These are phyloP conservation scores for Neofusicoccum cordaticola DNA, from an alignment of 2,329 filamentous ascomycete species.

Conservation along the genomic window DNA sequence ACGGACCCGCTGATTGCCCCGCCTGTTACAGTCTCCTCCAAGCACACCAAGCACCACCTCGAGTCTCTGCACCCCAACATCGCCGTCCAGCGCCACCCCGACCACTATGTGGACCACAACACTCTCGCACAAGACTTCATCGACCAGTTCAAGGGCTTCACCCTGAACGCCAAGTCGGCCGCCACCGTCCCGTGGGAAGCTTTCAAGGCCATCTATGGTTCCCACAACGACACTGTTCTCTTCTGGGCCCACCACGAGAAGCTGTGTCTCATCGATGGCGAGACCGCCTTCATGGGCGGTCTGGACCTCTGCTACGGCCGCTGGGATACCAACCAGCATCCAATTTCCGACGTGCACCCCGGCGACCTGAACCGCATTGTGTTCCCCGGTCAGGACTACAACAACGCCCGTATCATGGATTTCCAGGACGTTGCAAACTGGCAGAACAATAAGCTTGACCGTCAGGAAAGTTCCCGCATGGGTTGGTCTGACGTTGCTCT, in stretches of 20 bases:
- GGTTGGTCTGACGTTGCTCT: constrained; percentile 88
- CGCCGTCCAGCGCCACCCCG: constrained; percentile 83
- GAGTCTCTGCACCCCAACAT: constrained; percentile 81
- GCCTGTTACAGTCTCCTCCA: constrained; percentile 55
- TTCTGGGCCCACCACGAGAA: constrained; percentile 97
- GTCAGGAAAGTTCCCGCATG: constrained; percentile 78
- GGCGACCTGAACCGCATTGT: constrained; percentile 71
- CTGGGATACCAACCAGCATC: constrained; percentile 85
- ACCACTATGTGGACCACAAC: constrained; percentile 74
- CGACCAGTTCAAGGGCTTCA: constrained; percentile 55
- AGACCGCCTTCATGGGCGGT: constrained; percentile 84
- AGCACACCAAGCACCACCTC: constrained; percentile 76
- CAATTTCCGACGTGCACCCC: constrained; percentile 80
- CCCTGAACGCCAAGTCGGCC: constrained; percentile 53
- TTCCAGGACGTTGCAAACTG: constrained; percentile 75
- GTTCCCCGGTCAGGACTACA: constrained; percentile 90
- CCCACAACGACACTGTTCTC: constrained; percentile 74
- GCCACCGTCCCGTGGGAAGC: constrained; percentile 69
- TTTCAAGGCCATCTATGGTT: constrained; percentile 76
- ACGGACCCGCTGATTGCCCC: constrained; percentile 45
- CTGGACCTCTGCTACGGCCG: constrained; percentile 83
- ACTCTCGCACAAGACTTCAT: constrained; percentile 60
- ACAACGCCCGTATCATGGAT: constrained; percentile 81
- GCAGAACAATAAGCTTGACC: constrained; percentile 82
- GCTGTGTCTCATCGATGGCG: constrained; percentile 76